Base-by-base conservation (phyloP, 202 grass and related monocot genomes). In the Elaeis oleifera region DNA sequence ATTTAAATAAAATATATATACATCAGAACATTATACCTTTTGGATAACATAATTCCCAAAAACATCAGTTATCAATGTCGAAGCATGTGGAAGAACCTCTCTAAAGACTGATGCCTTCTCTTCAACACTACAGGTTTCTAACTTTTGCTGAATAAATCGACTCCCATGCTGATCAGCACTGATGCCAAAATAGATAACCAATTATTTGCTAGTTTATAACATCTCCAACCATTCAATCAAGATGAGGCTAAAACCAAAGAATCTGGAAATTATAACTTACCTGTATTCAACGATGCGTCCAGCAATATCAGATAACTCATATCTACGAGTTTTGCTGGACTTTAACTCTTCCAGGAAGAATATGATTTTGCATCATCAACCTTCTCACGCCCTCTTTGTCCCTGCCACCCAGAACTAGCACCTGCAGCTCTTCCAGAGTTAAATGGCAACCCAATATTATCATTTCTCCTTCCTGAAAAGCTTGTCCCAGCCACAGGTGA, bases 11-110 rank as follows among this genome's bases (percentile, higher is more conserved):
- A 39, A 44, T 3, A 44, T 44, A 39, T 65, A 36, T 65, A 39
- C 20, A 36, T 23, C 22, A n/a, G 18, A 22, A 17, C 16, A 29
- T 18, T 58, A 71, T 79, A 97, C 92, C 87, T 97, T 97, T 83
- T 97, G 92, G 55, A 97, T 97, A 36, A 97, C 92, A 81, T 97
- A 97, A 75, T 97, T 97, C 26, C 92, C 92, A 57, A 97, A 97
- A 31, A 97, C 92, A 49, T 97, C 92, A 26, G 65, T 97, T 88
- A 97, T 97, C 44, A 97, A 78, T 23, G 82, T 71, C 61, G 88
- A 66, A 68, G 94, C 77, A 60, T 97, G 84, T 66, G 94, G 82
- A 64, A 97, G 79, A 78, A 97, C 79, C 76, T 97, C 94, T 18
- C 64, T 54, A 76, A 97, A 97, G 55, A 97, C 94, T 17, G 77